Evolutionary conservation across 164 flowering plant genomes (phyloP).

Genomic region (Amborella trichopoda): DNA sequence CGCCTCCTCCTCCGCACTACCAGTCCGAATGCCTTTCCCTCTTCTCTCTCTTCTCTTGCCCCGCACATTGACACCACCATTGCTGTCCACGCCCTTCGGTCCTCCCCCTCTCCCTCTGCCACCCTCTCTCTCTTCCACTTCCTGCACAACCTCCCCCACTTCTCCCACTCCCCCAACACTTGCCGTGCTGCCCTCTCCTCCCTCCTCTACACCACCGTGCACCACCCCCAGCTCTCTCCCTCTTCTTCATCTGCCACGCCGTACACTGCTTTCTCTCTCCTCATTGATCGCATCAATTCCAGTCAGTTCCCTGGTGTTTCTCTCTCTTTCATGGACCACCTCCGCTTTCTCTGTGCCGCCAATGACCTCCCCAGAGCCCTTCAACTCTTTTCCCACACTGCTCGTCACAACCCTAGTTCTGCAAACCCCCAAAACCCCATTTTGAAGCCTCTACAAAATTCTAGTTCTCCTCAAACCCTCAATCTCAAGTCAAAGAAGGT

Average conservation of each 20-base stretch:
- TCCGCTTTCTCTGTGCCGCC: slow-evolving; percentile 46
- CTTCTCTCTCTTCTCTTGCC: background rate
- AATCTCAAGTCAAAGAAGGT: slow-evolving; percentile 7
- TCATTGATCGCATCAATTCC: slow-evolving; percentile 36
- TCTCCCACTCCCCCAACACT: slow-evolving; percentile 35
- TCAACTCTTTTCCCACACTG: no score
- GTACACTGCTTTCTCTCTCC: slow-evolving; percentile 28
- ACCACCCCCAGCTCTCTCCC: no score
- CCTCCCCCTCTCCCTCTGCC: slow-evolving; percentile 66
- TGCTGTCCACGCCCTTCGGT: slow-evolving; percentile 53
- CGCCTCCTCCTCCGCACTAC: slow-evolving; percentile 59
- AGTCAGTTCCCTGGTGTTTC: slow-evolving; percentile 35
- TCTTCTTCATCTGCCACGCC: slow-evolving; percentile 42
- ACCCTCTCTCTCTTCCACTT: slow-evolving; percentile 45
- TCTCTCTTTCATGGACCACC: slow-evolving; percentile 50
- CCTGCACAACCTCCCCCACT: slow-evolving; percentile 30
- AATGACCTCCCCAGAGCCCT: slow-evolving; percentile 51
- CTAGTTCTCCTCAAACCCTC: slow-evolving; percentile 8
- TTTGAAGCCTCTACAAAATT: no score
- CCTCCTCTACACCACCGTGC: no score
- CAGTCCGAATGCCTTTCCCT: slow-evolving; percentile 2
- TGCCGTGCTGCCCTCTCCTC: no score
- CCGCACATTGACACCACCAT: slow-evolving; percentile 51
- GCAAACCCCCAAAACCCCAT: no score
- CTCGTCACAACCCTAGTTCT: no score